Percentiles rank a stretch among this genome's conserved stretches.
These are phyloP conservation scores for Pyracantha coccinea DNA, from an alignment of 331 rosid species.

Conservation along the genomic window DNA sequence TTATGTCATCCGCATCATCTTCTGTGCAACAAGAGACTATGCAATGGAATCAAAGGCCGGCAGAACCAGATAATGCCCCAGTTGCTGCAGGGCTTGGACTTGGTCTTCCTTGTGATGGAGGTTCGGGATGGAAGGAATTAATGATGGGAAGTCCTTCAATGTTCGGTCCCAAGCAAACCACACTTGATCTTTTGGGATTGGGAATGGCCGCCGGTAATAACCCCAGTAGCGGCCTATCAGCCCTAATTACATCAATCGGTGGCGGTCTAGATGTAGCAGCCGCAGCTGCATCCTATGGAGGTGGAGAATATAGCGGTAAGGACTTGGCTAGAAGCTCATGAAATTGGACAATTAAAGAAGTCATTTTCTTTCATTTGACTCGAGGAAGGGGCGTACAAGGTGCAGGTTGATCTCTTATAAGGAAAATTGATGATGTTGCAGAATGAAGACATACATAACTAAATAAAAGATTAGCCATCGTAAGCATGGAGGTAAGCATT, in stretches of 20 bases:
- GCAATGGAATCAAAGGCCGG: conserved; percentile 60
- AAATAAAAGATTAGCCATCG: neutral
- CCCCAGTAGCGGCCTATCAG: conserved; percentile 57
- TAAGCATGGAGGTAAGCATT: conserved; percentile 9
- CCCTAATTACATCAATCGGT: conserved; percentile 65
- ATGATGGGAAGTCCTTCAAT: conserved; percentile 75
- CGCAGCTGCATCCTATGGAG: conserved; percentile 52
- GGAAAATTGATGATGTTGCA: conserved; percentile 21
- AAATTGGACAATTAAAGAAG: neutral
- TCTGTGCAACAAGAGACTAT: conserved; percentile 43
- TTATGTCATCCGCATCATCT: conserved; percentile 53
- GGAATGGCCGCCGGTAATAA: conserved; percentile 88
- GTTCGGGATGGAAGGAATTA: conserved; percentile 78
- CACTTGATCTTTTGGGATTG: conserved; percentile 88
- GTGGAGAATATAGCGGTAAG: conserved; percentile 50
- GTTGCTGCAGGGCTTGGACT: conserved; percentile 79
- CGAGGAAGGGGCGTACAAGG: conserved; percentile 7
- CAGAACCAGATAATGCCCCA: conserved; percentile 44
- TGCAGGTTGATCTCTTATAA: conserved; percentile 17
- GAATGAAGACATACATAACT: conserved; percentile 12
- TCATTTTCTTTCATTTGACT: neutral
- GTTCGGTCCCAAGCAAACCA: conserved; percentile 89
- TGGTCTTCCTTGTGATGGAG: conserved; percentile 59
- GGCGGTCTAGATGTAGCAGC: conserved; percentile 53
- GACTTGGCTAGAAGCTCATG: conserved; percentile 63